Base-by-base conservation (phyloP, 108 stramenopile genomes). In the Pseudonitzschia multiseries region DNA sequence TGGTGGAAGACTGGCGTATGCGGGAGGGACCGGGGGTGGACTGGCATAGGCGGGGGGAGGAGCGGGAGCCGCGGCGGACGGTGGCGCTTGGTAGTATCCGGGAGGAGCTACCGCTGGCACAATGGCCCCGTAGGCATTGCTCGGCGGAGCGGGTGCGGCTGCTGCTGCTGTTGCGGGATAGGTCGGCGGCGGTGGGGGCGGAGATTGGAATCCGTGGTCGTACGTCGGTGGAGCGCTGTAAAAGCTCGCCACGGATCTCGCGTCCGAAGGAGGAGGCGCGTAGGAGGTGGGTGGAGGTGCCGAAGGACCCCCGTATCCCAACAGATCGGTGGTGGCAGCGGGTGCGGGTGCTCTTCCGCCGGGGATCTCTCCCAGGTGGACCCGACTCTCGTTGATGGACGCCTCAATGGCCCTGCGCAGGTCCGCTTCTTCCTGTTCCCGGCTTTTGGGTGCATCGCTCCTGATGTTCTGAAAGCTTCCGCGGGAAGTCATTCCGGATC, bases 371-470 rank as follows among this genome's bases (percentile, higher is more conserved):
- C 54, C 60, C 1, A 86, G 46, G 61, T 80, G 79, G 0, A 28
- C 12, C 22, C 80, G 80, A 32, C 76, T 82, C 29, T 86, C 82
- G 40, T 81, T 72, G 50, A 91, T 61, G 36, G 89, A 91, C 22
- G 86, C 82, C 68, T 90, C 87, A 69, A 95, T 95, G 18, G 94
- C 94, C 76, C 89, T 87, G 21, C 80, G 84, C 43, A 95, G 74
- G 64, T 93, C 89, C 0, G 91, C 90, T 57, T 92, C 91, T 73
- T 95, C 93, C 68, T 94, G 90, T 76, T 94, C 87, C 36, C 70
- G 82, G 77, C 87, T 94, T 67, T 71, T 65, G 82, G 88, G 29
- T 88, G 89, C 21, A 84, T 84, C 78, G 87, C 91, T 57, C 89
- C 76, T n/a, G 65, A 70, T 13, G 24, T 29, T 67, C 52, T 87